Percentiles rank a stretch among this genome's conserved stretches.
These are phyloP conservation scores for Bothriochloa decipiens DNA, from an alignment of 176 grass and related monocot genomes.

Conservation along the genomic window DNA sequence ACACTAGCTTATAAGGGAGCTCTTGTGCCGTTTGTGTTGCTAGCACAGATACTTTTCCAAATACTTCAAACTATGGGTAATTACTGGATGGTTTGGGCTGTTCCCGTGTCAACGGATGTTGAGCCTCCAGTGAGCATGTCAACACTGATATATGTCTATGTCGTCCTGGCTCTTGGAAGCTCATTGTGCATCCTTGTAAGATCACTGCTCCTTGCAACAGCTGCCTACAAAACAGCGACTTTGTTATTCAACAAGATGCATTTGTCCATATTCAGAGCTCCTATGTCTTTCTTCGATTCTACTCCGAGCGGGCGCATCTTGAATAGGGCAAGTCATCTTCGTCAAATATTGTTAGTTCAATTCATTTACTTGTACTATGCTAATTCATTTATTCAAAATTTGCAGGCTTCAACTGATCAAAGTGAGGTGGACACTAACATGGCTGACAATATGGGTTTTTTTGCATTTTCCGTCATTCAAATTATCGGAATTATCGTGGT, in stretches of 20 bases:
- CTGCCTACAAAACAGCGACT: slow-evolving; percentile 73
- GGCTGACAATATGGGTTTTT: slow-evolving; percentile 45
- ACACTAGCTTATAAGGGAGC: slow-evolving; percentile 81
- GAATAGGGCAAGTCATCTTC: slow-evolving; percentile 60
- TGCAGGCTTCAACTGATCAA: slow-evolving; percentile 86
- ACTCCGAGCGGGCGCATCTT: slow-evolving; percentile 83
- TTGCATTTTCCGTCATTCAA: slow-evolving; percentile 71
- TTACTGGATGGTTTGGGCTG: slow-evolving; percentile 90
- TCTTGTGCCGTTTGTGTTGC: slow-evolving; percentile 70
- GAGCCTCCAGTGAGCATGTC: slow-evolving; percentile 61
- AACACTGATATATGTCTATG: slow-evolving; percentile 71
- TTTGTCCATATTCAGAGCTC: slow-evolving; percentile 77
- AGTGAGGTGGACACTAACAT: slow-evolving; percentile 69
- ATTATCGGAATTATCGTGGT: slow-evolving; percentile 79
- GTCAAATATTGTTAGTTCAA: slow-evolving; percentile 15
- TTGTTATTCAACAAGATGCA: slow-evolving; percentile 84
- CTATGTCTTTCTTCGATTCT: slow-evolving; percentile 93
- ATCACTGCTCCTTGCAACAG: slow-evolving; percentile 66
- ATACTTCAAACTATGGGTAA: slow-evolving; percentile 85
- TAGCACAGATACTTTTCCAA: slow-evolving; percentile 80
- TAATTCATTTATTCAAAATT: slow-evolving; percentile 20
- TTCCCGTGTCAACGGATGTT: slow-evolving; percentile 60
- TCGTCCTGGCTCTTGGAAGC: slow-evolving; percentile 62
- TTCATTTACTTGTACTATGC: slow-evolving; percentile 19
- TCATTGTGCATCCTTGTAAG: slow-evolving; percentile 62